These are phyloP conservation scores for Zymoseptoria passerinii DNA, from an alignment of 2,329 filamentous ascomycete species.

Conservation along the genomic window DNA sequence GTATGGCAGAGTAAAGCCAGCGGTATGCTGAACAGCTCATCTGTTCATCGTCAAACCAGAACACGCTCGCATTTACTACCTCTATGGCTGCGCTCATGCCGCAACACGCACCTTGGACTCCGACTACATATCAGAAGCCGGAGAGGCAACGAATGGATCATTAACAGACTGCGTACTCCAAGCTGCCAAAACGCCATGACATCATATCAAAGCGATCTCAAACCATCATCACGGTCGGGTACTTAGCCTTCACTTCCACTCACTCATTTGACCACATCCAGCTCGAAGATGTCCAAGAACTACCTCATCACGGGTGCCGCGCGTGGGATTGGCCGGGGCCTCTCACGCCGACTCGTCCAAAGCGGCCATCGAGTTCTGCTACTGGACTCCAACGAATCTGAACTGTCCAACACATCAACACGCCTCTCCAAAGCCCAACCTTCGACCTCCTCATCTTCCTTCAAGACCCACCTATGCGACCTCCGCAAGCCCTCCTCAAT, in stretches of 20 bases:
- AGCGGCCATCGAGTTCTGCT: slow-evolving; percentile 36
- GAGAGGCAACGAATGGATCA: no score
- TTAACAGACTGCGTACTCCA: no score
- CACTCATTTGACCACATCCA: no score
- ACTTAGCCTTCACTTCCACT: no score
- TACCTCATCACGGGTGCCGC: slow-evolving; percentile 33
- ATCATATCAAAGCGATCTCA: neutral
- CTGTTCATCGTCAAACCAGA: no score
- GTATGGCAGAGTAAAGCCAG: no score
- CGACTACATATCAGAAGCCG: no score
- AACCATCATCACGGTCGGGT: neutral
- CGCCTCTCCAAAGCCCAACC: slow-evolving; percentile 14
- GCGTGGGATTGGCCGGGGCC: slow-evolving; percentile 33
- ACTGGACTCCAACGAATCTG: slow-evolving; percentile 32
- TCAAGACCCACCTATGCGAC: slow-evolving; percentile 18
- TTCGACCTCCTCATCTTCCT: slow-evolving; percentile 3
- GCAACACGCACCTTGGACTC: no score
- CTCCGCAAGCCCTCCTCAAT: slow-evolving; percentile 27
- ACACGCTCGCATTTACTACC: no score
- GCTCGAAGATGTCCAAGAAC: slow-evolving; percentile 36
- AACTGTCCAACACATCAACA: slow-evolving; percentile 32
- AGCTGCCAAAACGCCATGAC: neutral
- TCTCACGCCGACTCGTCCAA: slow-evolving; percentile 31
- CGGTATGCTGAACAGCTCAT: no score
- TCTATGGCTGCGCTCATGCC: no score